Evolutionary conservation across 179 eudicot genomes (phyloP).

Genomic region (Beta corolliflora): DNA sequence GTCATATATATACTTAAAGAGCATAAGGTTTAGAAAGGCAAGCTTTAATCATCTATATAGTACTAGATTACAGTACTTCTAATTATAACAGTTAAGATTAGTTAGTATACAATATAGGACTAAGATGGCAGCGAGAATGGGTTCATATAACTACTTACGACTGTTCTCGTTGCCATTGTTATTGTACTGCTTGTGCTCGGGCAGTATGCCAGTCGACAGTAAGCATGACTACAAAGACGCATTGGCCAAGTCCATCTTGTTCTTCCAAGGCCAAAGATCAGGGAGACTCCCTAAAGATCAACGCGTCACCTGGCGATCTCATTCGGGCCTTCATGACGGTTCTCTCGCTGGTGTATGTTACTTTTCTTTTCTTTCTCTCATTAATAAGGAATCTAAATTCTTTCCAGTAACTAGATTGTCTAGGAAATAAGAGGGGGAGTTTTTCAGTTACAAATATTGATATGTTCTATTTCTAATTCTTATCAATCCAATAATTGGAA

Average conservation of each 20-base stretch:
- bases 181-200: constrained; percentile 13
- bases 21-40: background rate
- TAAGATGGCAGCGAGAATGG: constrained; percentile 19
- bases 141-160: constrained; percentile 8
- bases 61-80: background rate
- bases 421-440: too few species aligned
- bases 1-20: constrained; percentile 10
- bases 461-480: too few species aligned
- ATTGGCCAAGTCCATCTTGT: constrained; percentile 72
- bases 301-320: constrained; percentile 57
- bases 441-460: too few species aligned
- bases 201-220: background rate
- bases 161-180: constrained; percentile 21
- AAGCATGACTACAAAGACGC: constrained; percentile 44
- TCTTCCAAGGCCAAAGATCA: constrained; percentile 87
- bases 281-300: constrained; percentile 61
- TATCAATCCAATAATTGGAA: too few species aligned
- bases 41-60: background rate
- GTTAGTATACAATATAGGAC: background rate
- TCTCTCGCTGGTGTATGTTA: constrained; percentile 59
- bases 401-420: background rate
- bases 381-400: background rate
- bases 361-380: background rate
- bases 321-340: constrained; percentile 72
- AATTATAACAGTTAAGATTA: background rate